These are phyloP conservation scores for Leccinum huronense DNA, from an alignment of 1,284 basidiomycete species.

Conservation along the genomic window DNA sequence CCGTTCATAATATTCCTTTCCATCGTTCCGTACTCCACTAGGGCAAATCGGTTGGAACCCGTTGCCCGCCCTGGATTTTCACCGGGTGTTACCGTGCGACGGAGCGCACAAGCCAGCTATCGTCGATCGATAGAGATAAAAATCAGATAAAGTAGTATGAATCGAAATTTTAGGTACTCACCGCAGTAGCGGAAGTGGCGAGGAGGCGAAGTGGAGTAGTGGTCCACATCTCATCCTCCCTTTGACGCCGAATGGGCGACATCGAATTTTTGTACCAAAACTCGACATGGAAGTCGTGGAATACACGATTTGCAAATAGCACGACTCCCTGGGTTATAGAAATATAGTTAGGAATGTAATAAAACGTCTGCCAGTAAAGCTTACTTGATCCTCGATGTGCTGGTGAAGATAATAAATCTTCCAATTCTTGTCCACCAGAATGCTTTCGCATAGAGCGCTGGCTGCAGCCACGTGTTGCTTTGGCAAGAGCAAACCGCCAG, in stretches of 20 bases:
- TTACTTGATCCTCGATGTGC: no score
- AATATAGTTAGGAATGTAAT: no score
- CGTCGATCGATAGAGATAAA: no score
- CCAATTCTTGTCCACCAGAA: background rate
- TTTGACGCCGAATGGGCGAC: background rate
- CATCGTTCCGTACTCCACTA: background rate
- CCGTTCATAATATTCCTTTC: background rate
- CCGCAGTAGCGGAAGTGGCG: background rate
- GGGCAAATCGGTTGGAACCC: background rate
- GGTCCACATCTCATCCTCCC: background rate
- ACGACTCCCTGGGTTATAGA: background rate
- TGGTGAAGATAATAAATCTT: background rate
- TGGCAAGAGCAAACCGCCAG: background rate
- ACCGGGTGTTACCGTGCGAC: background rate
- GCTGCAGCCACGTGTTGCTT: background rate
- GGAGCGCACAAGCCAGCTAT: background rate
- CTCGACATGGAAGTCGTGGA: background rate
- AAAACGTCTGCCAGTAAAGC: background rate
- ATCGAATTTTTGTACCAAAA: background rate
- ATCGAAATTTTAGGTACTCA: background rate
- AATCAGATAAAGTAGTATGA: background rate
- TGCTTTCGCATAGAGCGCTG: background rate
- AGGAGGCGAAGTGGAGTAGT: background rate
- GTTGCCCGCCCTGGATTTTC: background rate
- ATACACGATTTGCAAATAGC: background rate